phyloP scores from a whole-genome alignment of 768 basidiomycete species.

The Hygrocybe punicea region DNA sequence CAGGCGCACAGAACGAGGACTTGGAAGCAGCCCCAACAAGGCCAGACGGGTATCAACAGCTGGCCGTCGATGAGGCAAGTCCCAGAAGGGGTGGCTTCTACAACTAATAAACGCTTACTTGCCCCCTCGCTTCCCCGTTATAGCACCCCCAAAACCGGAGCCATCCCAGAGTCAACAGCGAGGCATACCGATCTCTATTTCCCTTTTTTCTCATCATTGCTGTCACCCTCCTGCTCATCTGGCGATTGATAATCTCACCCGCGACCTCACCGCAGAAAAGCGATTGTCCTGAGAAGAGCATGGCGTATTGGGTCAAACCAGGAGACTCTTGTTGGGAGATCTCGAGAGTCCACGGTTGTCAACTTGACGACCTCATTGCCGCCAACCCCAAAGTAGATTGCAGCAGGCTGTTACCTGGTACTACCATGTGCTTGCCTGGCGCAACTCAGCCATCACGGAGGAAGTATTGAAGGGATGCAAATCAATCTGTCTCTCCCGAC shows the following conservation, averaged over 20 bases:
- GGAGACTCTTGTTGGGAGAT: slow-evolving; percentile 70
- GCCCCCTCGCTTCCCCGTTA: slow-evolving; percentile 9
- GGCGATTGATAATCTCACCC: slow-evolving; percentile 53
- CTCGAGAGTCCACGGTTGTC: slow-evolving; percentile 45
- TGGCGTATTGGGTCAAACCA: slow-evolving; percentile 47
- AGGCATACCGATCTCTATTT: slow-evolving; percentile 58
- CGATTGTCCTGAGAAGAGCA: slow-evolving; percentile 42
- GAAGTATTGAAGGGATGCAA: no score
- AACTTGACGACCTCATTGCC: slow-evolving; percentile 49
- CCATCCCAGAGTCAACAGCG: slow-evolving; percentile 33
- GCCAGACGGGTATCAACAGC: slow-evolving; percentile 53
- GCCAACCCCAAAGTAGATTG: slow-evolving; percentile 55
- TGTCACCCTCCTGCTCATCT: slow-evolving; percentile 59
- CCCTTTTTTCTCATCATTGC: slow-evolving; percentile 72
- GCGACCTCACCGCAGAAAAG: slow-evolving; percentile 34
- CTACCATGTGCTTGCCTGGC: slow-evolving; percentile 56
- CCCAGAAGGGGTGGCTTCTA: not conserved
- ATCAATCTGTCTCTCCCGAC: no score
- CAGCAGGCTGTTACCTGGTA: slow-evolving; percentile 57
- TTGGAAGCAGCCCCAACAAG: slow-evolving; percentile 50
- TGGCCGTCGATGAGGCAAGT: slow-evolving; percentile 52
- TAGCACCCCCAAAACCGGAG: slow-evolving; percentile 29
- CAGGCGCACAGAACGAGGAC: slow-evolving; percentile 34
- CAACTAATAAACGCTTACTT: not conserved
- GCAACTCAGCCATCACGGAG: not conserved